Evolutionary conservation across 129 eudicot genomes (phyloP).

Genomic region (Escallonia herrerae): DNA sequence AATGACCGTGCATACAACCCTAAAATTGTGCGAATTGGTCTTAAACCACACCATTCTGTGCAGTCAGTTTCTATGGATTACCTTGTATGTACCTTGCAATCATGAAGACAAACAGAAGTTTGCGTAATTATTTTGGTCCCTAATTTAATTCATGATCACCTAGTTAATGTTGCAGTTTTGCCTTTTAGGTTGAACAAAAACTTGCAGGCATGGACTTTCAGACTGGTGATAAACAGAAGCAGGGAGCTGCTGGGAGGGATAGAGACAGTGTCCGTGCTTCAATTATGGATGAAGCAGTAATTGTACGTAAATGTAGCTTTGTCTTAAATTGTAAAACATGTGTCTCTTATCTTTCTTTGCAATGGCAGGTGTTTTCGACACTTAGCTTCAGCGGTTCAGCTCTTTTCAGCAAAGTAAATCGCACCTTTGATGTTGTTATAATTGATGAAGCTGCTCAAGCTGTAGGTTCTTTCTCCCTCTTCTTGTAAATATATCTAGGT

Average conservation of each 20-base stretch:
- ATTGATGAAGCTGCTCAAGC: constrained; percentile 99
- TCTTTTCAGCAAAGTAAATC: constrained; percentile 67
- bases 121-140: not conserved
- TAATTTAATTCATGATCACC: not conserved
- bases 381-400: constrained; percentile 94
- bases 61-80: constrained; percentile 93
- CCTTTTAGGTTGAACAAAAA: constrained; percentile 81
- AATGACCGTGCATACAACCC: constrained; percentile 73
- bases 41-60: constrained; percentile 89
- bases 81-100: constrained; percentile 43
- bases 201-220: constrained; percentile 76
- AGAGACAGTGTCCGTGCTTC: constrained; percentile 79
- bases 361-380: constrained; percentile 88
- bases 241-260: constrained; percentile 69
- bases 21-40: constrained; percentile 92
- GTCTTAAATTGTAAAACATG: not conserved
- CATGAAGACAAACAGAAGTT: not conserved
- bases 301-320: constrained; percentile 45
- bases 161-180: constrained; percentile 7
- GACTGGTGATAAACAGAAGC: constrained; percentile 76
- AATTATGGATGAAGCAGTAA: constrained; percentile 88
- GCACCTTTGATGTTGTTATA: constrained; percentile 82
- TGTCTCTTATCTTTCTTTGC: constrained; percentile 7
- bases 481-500: too few species aligned
- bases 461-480: constrained; percentile 34